phyloP scores from a whole-genome alignment of 441 rosid genomes.

The Croton setiger region DNA sequence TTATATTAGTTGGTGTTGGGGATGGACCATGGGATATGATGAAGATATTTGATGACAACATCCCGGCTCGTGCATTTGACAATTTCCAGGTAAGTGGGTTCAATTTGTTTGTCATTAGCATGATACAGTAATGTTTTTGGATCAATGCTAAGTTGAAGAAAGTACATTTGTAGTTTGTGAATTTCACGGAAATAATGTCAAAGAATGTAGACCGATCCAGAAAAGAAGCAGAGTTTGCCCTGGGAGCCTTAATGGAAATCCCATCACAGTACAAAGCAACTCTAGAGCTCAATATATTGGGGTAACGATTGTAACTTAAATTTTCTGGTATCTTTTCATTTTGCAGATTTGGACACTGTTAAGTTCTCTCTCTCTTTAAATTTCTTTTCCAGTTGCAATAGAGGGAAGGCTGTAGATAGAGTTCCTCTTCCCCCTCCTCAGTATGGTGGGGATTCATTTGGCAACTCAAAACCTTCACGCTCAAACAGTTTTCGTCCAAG shows the following conservation, averaged over 20 bases:
- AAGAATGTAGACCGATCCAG: conserved; percentile 50
- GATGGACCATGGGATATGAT: conserved; percentile 99
- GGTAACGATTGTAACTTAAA: conserved; percentile 38
- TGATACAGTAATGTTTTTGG: not conserved
- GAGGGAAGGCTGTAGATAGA: conserved; percentile 54
- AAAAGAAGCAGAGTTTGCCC: conserved; percentile 85
- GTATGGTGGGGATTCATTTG: conserved; percentile 39
- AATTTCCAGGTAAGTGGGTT: conserved; percentile 75
- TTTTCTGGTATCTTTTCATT: not conserved
- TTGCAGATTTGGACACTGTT: conserved; percentile 2
- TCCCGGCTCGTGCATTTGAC: conserved; percentile 85
- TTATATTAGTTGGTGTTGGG: conserved; percentile 92
- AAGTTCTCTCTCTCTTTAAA: not conserved
- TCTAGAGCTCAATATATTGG: conserved; percentile 70
- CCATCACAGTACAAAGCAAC: conserved; percentile 95
- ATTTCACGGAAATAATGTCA: conserved; percentile 83
- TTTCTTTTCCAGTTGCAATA: conserved; percentile 36
- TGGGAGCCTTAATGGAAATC: conserved; percentile 92
- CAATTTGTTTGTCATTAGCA: not conserved
- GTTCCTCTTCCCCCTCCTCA: conserved; percentile 88
- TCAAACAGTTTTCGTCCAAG: conserved; percentile 43
- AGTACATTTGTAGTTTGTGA: conserved; percentile 63
- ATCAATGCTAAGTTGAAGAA: conserved; percentile 5
- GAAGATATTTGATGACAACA: conserved; percentile 92
- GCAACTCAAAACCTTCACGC: conserved; percentile 42